Percentiles rank a stretch among this genome's conserved stretches.
phyloP scores from a whole-genome alignment of 108 stramenopile species.

The Skeletonema potamos region DNA sequence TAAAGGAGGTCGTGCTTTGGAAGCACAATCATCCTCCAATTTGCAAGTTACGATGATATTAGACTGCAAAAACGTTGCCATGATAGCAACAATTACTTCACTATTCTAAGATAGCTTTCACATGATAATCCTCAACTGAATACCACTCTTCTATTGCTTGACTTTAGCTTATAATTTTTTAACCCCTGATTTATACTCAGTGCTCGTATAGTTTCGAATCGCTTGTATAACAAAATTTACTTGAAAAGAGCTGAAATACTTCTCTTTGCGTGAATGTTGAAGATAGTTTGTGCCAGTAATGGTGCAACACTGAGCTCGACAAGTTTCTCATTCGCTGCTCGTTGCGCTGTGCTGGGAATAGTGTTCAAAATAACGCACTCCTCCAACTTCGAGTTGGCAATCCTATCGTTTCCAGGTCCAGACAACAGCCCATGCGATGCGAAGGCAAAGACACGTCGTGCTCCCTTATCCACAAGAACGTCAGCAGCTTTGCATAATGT shows the following conservation, averaged over 20 bases:
- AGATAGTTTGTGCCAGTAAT: conserved; percentile 96
- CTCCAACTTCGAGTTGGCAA: conserved; percentile 94
- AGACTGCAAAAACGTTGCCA: no score
- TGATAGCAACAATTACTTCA: no score
- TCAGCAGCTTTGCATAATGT: conserved; percentile 99
- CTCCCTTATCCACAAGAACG: conserved; percentile 92
- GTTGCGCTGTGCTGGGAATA: conserved; percentile 85
- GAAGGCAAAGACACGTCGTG: conserved; percentile 97
- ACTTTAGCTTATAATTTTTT: not conserved
- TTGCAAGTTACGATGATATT: no score
- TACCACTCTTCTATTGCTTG: not conserved
- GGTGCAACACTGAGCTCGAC: conserved; percentile 96
- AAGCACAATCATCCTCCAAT: not conserved
- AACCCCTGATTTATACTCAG: not conserved
- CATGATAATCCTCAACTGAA: no score
- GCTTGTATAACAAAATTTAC: conserved; percentile 41
- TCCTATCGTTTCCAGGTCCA: conserved; percentile 95
- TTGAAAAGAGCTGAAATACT: conserved; percentile 99
- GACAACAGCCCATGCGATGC: conserved; percentile 98
- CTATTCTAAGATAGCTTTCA: no score
- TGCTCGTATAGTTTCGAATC: not conserved
- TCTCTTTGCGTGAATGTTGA: conserved; percentile 99
- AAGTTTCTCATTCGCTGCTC: conserved; percentile 89
- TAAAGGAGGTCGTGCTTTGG: no score
- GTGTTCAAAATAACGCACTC: conserved; percentile 94